Percentiles rank a stretch among this genome's conserved stretches.
Evolutionary conservation across 202 grass and related monocot genomes (phyloP).

Genomic region (Elaeis oleifera): DNA sequence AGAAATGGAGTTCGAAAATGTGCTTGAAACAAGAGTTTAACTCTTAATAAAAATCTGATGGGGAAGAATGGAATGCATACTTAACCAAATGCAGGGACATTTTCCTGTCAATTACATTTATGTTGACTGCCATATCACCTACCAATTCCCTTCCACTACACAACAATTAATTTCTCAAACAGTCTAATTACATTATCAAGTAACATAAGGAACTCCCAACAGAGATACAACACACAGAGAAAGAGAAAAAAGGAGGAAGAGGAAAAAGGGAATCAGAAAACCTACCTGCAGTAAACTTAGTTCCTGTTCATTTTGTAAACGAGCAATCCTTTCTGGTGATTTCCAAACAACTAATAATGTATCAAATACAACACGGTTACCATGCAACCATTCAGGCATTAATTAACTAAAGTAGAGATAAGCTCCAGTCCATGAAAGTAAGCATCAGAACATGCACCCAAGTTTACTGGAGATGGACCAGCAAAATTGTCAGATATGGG

Average conservation of each 20-base stretch:
- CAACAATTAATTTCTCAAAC: too few relatives aligned
- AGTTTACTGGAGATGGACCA: constrained; percentile 41
- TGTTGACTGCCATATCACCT: too few relatives aligned
- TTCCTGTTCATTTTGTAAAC: constrained; percentile 86
- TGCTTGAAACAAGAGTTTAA: too few relatives aligned
- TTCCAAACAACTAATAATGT: constrained; percentile 89
- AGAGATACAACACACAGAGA: background rate
- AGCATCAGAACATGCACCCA: constrained; percentile 53
- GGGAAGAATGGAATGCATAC: too few relatives aligned
- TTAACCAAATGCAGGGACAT: too few relatives aligned
- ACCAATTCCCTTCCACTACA: too few relatives aligned
- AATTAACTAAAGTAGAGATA: constrained; percentile 84
- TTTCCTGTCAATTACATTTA: too few relatives aligned
- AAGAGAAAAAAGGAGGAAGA: background rate
- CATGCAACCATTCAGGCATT: constrained; percentile 87
- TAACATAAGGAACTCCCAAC: too few relatives aligned
- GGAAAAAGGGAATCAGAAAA: background rate
- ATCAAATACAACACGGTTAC: constrained; percentile 77
- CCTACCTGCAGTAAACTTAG: constrained; percentile 83
- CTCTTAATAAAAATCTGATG: too few relatives aligned
- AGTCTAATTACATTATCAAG: too few relatives aligned
- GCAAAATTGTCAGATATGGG: constrained; percentile 49
- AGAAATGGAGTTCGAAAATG: too few relatives aligned
- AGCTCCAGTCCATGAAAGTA: constrained; percentile 97
- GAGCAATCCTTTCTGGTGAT: constrained; percentile 72